Evolutionary conservation across 371 early-diverging fungal genomes (phyloP).

Genomic region (Umbelopsis sp.): DNA sequence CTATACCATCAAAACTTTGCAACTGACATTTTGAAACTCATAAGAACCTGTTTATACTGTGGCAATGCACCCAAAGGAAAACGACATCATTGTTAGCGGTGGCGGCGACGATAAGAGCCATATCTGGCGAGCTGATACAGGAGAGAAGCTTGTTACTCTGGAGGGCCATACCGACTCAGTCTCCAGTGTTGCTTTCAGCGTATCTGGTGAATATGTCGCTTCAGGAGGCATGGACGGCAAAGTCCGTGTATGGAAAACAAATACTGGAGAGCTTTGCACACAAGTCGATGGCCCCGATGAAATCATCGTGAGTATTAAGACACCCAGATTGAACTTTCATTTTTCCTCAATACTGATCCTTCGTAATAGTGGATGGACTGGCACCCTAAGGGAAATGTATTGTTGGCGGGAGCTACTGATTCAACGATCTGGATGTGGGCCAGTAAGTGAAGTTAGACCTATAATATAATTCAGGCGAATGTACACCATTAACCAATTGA

Average conservation of each 20-base stretch:
- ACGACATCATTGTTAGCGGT: conserved; percentile 73
- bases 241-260: conserved; percentile 80
- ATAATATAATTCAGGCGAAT: background rate
- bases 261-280: conserved; percentile 62
- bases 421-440: conserved; percentile 96
- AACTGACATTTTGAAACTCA: background rate
- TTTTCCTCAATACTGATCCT: too few species aligned
- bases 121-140: conserved; percentile 87
- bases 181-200: conserved; percentile 80
- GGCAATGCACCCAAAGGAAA: conserved; percentile 80
- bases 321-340: background rate
- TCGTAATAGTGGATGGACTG: conserved; percentile 83
- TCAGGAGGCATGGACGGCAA: conserved; percentile 97
- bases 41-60: conserved; percentile 88
- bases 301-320: conserved; percentile 60
- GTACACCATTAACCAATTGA: background rate
- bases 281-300: conserved; percentile 92
- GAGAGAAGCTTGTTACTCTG: conserved; percentile 70
- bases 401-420: conserved; percentile 88
- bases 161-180: conserved; percentile 89
- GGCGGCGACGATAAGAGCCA: conserved; percentile 95
- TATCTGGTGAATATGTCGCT: conserved; percentile 85
- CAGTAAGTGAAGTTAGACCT: conserved; percentile 35
- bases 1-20: background rate
- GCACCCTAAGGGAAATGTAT: conserved; percentile 93